Base-by-base conservation (phyloP, 2,329 filamentous ascomycete genomes). In the Trichoderma gracile region DNA sequence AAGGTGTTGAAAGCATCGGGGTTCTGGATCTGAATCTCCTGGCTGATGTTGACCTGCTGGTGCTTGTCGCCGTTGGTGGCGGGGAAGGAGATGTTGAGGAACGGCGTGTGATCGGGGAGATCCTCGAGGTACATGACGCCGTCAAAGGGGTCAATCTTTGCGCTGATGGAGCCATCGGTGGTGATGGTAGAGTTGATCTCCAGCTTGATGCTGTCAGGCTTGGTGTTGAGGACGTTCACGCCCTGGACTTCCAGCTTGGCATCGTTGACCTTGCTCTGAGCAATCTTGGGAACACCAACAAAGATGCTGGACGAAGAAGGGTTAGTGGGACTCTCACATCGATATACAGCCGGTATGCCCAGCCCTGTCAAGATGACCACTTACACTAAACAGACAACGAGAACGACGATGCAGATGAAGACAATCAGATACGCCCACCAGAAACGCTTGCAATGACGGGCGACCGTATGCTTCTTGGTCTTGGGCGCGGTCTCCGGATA, bases 381-480 rank as follows among this genome's bases (percentile, higher is more conserved):
- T 82, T 78, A 89, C 86, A 89, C 74, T 45, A 87, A 77, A 45
- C 84, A 78, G 19, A 89, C 81, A 43, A 86, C 77, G 15, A 89
- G 74, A 40, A 86, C 78, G 49, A 82, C 73, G 50, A 86, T 74
- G 66, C 80, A 68, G 64, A 82, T 71, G 58, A 86, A 73, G 17
- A 79, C 72, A 65, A 89, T 76, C 65, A 88, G 73, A 69, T 87
- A 80, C 67, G 80, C 70, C 86, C 86, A 89, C 87, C 86, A 89
- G 69, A 83, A 87, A 69, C 78, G 80, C 71, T 75, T 80, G 73
- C 81, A 82, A 72, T 86, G 83, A 53, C 79, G 76, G 63, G 76
- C 75, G 68, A 77, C 76, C 33, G 73, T 73, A 65, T 78, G 75
- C 40, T 38, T 62, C 67, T 75, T 78, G 72, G 78, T 79, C 59